phyloP scores from a whole-genome alignment of 2,329 filamentous ascomycete species.

The Penicillium sp. region DNA sequence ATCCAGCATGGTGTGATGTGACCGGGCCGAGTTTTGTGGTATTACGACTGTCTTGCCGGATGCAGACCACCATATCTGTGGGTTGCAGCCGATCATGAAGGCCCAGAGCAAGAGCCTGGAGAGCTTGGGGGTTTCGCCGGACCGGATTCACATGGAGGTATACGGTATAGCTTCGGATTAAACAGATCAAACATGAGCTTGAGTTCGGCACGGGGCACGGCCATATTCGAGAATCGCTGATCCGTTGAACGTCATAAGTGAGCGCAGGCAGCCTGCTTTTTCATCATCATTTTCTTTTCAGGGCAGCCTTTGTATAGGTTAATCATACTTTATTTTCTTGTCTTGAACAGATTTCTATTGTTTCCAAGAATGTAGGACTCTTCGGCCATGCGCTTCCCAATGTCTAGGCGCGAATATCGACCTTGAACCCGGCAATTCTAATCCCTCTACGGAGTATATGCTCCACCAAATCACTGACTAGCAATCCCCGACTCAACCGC shows the following conservation, averaged over 20 bases:
- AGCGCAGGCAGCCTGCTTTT: neutral
- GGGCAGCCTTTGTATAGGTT: neutral
- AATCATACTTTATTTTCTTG: neutral
- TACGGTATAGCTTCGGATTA: slow-evolving; percentile 22
- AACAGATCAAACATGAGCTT: neutral
- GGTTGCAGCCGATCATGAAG: slow-evolving; percentile 14
- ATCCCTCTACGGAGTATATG: neutral
- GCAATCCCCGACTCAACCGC: slow-evolving; percentile 4
- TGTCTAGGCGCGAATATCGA: neutral
- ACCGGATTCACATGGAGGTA: slow-evolving; percentile 31
- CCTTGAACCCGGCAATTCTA: neutral
- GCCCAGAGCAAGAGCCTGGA: slow-evolving; percentile 23
- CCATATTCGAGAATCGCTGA: neutral
- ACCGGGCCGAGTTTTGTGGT: too few relatives aligned
- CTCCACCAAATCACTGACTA: neutral
- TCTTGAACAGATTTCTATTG: neutral
- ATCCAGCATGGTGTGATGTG: too few relatives aligned
- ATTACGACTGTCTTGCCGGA: slow-evolving; percentile 1
- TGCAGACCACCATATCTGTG: slow-evolving; percentile 13
- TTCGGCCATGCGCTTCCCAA: too few relatives aligned
- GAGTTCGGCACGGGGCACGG: neutral
- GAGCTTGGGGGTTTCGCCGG: slow-evolving; percentile 21
- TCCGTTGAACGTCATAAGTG: neutral
- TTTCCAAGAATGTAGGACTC: neutral
- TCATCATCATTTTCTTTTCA: neutral